These are phyloP conservation scores for Quercus aquifolioides DNA, from an alignment of 306 rosid genomes.

Conservation along the genomic window DNA sequence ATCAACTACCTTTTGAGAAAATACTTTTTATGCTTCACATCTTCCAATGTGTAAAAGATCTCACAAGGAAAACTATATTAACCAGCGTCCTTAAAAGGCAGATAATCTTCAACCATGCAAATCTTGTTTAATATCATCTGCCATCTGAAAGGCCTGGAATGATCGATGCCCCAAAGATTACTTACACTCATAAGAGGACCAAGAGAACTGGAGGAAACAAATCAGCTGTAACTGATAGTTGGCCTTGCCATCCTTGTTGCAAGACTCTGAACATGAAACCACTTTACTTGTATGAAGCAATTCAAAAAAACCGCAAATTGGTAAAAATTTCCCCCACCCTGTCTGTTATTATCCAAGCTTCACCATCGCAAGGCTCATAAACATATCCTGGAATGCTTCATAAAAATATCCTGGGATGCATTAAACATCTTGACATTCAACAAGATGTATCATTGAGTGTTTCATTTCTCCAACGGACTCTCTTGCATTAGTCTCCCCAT, in stretches of 20 bases:
- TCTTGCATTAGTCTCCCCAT: not conserved
- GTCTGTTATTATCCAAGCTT: not conserved
- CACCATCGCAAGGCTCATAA: not conserved
- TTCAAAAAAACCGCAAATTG: not conserved
- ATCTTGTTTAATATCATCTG: not conserved
- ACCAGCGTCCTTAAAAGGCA: not conserved
- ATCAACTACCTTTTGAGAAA: not conserved
- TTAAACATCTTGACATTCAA: not conserved
- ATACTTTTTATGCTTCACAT: not conserved
- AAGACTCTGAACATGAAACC: not conserved
- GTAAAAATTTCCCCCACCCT: not conserved
- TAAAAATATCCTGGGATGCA: not conserved
- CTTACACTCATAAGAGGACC: not conserved
- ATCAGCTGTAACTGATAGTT: not conserved
- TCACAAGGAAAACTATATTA: not conserved
- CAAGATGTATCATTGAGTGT: not conserved
- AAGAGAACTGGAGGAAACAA: not conserved
- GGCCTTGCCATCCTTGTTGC: not conserved
- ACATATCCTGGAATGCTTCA: not conserved
- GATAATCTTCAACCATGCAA: not conserved
- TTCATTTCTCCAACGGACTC: conserved; percentile 13
- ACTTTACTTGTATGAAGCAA: not conserved
- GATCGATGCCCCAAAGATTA: not conserved
- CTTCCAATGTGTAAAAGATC: not conserved
- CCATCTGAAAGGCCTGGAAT: not conserved